phyloP scores from a whole-genome alignment of 108 stramenopile species.

The Aureococcus anophagefferens region DNA sequence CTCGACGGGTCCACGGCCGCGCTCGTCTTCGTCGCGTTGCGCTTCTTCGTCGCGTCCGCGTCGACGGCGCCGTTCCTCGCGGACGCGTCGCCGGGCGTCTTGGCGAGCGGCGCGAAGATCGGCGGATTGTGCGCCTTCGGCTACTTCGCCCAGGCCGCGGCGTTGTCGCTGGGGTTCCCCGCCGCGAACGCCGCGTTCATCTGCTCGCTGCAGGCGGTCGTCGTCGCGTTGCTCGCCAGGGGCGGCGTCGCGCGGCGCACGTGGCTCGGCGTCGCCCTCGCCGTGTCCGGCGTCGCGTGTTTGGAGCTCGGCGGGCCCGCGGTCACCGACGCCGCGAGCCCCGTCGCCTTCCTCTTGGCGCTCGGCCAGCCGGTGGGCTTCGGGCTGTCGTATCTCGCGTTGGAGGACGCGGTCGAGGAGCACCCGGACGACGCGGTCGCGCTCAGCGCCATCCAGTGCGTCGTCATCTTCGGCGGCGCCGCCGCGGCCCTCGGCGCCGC shows the following conservation, averaged over 20 bases:
- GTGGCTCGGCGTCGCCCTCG: slow-evolving; percentile 29
- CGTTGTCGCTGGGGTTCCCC: slow-evolving; percentile 14
- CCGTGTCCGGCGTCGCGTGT: slow-evolving; percentile 47
- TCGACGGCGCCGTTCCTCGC: slow-evolving; percentile 34
- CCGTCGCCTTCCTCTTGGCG: slow-evolving; percentile 48
- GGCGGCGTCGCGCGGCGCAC: too few species aligned
- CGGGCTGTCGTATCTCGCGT: slow-evolving; percentile 55
- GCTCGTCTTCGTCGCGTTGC: slow-evolving; percentile 38
- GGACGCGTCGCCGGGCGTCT: slow-evolving; percentile 28
- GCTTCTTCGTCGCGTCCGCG: slow-evolving; percentile 45
- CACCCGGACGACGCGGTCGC: slow-evolving; percentile 54
- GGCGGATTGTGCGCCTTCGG: slow-evolving; percentile 35
- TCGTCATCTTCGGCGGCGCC: neutral
- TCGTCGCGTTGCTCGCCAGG: slow-evolving; percentile 48
- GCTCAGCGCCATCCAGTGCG: slow-evolving; percentile 49
- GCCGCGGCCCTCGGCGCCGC: slow-evolving; percentile 39
- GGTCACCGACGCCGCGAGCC: slow-evolving; percentile 48
- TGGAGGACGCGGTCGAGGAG: slow-evolving; percentile 54
- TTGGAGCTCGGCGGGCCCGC: slow-evolving; percentile 58
- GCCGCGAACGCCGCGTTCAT: slow-evolving; percentile 56
- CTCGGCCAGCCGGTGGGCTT: slow-evolving; percentile 68
- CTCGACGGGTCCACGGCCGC: slow-evolving; percentile 38
- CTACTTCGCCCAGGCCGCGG: slow-evolving; percentile 47
- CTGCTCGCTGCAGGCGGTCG: slow-evolving; percentile 61
- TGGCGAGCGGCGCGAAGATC: slow-evolving; percentile 56